Evolutionary conservation across 139 green algal genomes (phyloP).

Genomic region (Chlamydomonas incerta): DNA sequence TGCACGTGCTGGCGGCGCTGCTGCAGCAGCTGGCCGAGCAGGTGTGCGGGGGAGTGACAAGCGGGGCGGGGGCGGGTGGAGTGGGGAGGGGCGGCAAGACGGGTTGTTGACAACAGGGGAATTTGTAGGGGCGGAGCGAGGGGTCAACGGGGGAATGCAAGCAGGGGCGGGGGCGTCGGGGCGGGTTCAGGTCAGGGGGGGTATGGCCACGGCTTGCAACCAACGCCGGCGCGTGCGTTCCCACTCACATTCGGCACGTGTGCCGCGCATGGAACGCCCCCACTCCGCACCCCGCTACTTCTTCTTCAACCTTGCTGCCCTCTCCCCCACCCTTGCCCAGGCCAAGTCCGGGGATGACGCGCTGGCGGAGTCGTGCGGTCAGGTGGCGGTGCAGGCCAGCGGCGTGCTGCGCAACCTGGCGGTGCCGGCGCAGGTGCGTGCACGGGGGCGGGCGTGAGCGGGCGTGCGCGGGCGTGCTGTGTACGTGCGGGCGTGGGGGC

Average conservation of each 20-base stretch:
- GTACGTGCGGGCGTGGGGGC: too few relatives aligned
- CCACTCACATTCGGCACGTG: too few relatives aligned
- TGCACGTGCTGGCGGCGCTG: conserved; percentile 29
- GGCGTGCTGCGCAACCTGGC: conserved; percentile 64
- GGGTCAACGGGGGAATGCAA: too few relatives aligned
- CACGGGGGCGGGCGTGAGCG: too few relatives aligned
- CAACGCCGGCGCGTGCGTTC: too few relatives aligned
- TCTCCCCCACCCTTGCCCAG: neutral
- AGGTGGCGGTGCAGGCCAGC: conserved; percentile 61
- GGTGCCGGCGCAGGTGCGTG: conserved; percentile 13
- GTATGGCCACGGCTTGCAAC: too few relatives aligned
- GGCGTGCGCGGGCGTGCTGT: too few relatives aligned
- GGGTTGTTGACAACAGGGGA: too few relatives aligned
- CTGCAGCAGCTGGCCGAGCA: conserved; percentile 45
- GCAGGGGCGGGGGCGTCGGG: neutral
- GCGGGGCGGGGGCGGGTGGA: neutral
- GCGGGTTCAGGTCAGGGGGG: neutral
- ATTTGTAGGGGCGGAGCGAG: neutral
- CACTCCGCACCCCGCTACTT: too few relatives aligned
- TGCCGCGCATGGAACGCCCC: too few relatives aligned
- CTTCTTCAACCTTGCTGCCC: too few relatives aligned
- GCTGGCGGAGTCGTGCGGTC: conserved; percentile 39
- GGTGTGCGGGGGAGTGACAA: neutral
- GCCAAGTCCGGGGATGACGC: conserved; percentile 30
- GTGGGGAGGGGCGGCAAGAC: neutral